Percentiles rank a stretch among this genome's conserved stretches.
These are phyloP conservation scores for Termitomyces eurrhizus DNA, from an alignment of 768 basidiomycete species.

Conservation along the genomic window DNA sequence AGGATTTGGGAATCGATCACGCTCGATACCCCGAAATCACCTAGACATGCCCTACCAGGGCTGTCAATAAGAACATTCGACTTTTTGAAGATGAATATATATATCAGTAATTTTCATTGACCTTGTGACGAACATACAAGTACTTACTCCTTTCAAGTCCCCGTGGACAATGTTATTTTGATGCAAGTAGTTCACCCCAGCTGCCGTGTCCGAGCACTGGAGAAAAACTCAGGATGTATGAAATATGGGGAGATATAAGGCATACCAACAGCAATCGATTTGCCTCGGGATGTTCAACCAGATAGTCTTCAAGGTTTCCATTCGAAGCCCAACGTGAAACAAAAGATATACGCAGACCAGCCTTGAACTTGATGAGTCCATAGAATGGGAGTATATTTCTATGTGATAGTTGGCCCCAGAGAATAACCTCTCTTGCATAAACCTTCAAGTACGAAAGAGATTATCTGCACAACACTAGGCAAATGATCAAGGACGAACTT, in stretches of 20 bases:
- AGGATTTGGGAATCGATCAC: background rate
- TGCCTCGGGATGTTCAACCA: constrained; percentile 11
- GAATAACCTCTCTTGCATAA: constrained; percentile 8
- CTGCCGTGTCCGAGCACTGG: constrained; percentile 26
- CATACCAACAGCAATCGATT: background rate
- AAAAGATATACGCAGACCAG: constrained; percentile 23
- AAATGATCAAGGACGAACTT: background rate
- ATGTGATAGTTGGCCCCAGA: constrained; percentile 1
- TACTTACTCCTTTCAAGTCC: constrained; percentile 22
- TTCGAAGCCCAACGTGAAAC: constrained; percentile 34
- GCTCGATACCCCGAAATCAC: constrained; percentile 21
- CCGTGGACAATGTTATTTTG: background rate
- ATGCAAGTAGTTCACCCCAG: constrained; percentile 18
- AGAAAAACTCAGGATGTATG: constrained; percentile 4
- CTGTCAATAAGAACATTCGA: constrained; percentile 18
- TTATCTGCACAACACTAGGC: background rate
- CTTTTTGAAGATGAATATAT: background rate
- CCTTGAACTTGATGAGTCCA: constrained; percentile 22
- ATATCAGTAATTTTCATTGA: background rate
- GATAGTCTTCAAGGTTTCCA: constrained; percentile 25
- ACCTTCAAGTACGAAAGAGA: background rate
- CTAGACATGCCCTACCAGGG: constrained; percentile 16
- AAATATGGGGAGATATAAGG: background rate
- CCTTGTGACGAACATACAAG: background rate
- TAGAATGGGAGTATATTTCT: constrained; percentile 29